These are phyloP conservation scores for Pichia cactophila DNA, from an alignment of 1,139 yeast species.

Conservation along the genomic window DNA sequence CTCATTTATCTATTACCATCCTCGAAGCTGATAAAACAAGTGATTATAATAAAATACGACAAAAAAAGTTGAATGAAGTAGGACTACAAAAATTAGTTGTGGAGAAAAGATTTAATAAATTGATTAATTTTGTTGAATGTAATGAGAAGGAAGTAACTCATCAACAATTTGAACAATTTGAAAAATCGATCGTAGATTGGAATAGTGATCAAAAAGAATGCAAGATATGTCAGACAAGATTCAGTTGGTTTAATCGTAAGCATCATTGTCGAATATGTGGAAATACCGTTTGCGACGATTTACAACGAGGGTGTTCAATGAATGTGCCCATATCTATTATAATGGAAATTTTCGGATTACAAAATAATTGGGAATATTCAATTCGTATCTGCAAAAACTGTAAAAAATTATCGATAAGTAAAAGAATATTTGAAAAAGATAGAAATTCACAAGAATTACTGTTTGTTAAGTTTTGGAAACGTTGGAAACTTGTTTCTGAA, in stretches of 20 bases:
- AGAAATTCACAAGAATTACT: constrained; percentile 14
- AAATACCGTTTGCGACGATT: constrained; percentile 66
- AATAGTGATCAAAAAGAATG: constrained; percentile 54
- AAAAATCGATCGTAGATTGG: constrained; percentile 62
- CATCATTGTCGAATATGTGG: constrained; percentile 71
- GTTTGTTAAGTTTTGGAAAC: constrained; percentile 31
- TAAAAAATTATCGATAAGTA: constrained; percentile 52
- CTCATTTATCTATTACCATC: constrained; percentile 33
- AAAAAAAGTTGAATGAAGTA: constrained; percentile 33
- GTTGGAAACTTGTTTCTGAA: constrained; percentile 31
- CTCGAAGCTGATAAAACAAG: constrained; percentile 37
- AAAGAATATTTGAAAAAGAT: constrained; percentile 44
- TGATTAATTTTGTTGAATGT: constrained; percentile 12
- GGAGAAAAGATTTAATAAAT: constrained; percentile 54
- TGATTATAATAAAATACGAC: constrained; percentile 38
- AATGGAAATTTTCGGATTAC: constrained; percentile 15
- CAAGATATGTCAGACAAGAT: constrained; percentile 52
- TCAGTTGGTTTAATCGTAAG: constrained; percentile 48
- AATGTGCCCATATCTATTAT: constrained; percentile 53
- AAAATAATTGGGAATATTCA: constrained; percentile 4
- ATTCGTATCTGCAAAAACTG: constrained; percentile 64
- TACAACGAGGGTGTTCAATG: constrained; percentile 57
- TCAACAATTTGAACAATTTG: constrained; percentile 19
- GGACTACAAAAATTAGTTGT: constrained; percentile 48
- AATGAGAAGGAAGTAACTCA: neutral